Percentiles rank a stretch among this genome's conserved stretches.
phyloP scores from a whole-genome alignment of 2,329 filamentous ascomycete species.

The Phyllosticta capitalensis region DNA sequence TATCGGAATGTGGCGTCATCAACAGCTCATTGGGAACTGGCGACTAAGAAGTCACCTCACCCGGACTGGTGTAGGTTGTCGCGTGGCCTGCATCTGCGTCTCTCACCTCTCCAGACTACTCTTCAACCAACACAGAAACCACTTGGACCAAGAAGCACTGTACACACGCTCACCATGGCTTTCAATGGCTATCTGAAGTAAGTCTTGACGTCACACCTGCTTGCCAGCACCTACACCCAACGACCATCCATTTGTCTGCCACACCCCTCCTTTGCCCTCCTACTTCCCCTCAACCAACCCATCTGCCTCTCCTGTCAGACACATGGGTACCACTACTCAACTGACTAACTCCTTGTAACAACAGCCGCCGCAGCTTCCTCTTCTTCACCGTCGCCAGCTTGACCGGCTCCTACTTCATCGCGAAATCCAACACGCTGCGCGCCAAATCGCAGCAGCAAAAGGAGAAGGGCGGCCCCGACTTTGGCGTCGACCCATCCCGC shows the following conservation, averaged over 20 bases:
- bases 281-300: neutral
- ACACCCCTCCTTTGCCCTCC: neutral
- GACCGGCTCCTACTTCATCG: slow-evolving; percentile 22
- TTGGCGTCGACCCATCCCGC: neutral
- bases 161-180: neutral
- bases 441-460: slow-evolving; percentile 19
- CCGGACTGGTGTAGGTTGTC: neutral
- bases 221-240: neutral
- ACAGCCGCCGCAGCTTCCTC: slow-evolving; percentile 24
- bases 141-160: neutral
- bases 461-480: neutral
- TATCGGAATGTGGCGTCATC: neutral
- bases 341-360: slow-evolving; percentile 1
- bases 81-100: slow-evolving; percentile 4
- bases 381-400: slow-evolving; percentile 24
- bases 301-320: neutral
- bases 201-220: neutral
- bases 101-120: slow-evolving; percentile 1
- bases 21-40: neutral
- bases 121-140: neutral
- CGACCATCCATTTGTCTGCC: too few relatives aligned
- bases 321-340: neutral
- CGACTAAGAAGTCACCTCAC: neutral
- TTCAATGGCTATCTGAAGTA: slow-evolving; percentile 8
- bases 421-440: slow-evolving; percentile 23